Evolutionary conservation across 805 yeast species (phyloP), one percentile per base, ranked within the genome.

Genomic region (Wickerhamomyces chaumierensis): DNA sequence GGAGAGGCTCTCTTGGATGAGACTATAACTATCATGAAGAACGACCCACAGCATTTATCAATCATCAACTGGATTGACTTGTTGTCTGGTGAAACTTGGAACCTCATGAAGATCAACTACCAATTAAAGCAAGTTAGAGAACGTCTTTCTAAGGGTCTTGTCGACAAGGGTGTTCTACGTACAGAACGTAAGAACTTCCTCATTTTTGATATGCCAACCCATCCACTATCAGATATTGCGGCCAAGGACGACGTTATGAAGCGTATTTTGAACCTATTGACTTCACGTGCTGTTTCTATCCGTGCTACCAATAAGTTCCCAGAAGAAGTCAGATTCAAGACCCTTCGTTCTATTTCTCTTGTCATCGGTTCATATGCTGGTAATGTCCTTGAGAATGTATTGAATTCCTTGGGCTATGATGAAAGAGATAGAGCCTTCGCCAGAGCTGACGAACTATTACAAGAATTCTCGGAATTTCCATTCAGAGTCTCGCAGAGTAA

Each of bases 121-220:
- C 98, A 92, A 63, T 73, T 92, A 58, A 92, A 92, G 56, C 98
- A 92, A 64, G 98, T 92, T 5, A 77, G 98, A 56, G 98, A 92
- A 62, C 73, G 98, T 50, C 69, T 92, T 46, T 94, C 96, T 39
- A 92, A 92, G 62, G 98, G 98, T 1, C 69, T 92, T 38, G 98
- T 94, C 31, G 98, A 92, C 60, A 92, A 92, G 63, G 97, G 98
- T 18, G 80, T 92, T 35, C 71, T 94, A 53, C 79, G 96, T 64
- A 92, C 98, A 7, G 98, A 92, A 61, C 77, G 94, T 60, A 86
- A 88, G 58, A 92, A 86, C 63, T 92, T 92, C 57, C 76, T 92
- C 53, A 66, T 92, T 39, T 92, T 92, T 52, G 98, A 92, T 60
- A 92, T 92, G 96, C 95, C 98, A 23, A 92, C 98, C 8, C 98